Evolutionary conservation across 2,329 filamentous ascomycete species (phyloP).

Genomic region (Calonectria naviculata): DNA sequence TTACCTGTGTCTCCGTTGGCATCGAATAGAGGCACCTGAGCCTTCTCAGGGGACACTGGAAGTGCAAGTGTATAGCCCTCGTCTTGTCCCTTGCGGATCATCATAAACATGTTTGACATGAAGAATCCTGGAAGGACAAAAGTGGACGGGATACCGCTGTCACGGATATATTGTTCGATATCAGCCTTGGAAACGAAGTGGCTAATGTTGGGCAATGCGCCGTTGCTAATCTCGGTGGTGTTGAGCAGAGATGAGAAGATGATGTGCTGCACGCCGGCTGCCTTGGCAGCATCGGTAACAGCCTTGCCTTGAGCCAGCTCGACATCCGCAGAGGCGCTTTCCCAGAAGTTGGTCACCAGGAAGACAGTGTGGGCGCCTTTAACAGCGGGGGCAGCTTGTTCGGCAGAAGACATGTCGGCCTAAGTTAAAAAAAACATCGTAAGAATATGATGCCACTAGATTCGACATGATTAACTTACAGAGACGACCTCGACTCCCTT

Average conservation of each 20-base stretch:
- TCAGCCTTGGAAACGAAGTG: constrained; percentile 66
- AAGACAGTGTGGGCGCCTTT: constrained; percentile 56
- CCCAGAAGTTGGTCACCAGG: constrained; percentile 53
- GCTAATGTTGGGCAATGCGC: constrained; percentile 49
- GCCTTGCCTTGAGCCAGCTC: constrained; percentile 56
- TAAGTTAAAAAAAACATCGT: constrained; percentile 25
- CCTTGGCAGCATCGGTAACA: constrained; percentile 57
- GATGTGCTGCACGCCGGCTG: constrained; percentile 57
- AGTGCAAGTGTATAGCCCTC: constrained; percentile 41
- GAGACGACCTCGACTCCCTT: constrained; percentile 56
- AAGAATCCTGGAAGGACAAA: constrained; percentile 65
- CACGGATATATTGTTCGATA: constrained; percentile 66
- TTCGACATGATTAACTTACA: background rate
- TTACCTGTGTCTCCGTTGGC: constrained; percentile 52
- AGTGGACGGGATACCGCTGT: constrained; percentile 57
- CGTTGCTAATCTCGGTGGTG: constrained; percentile 49
- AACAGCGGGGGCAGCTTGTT: constrained; percentile 47
- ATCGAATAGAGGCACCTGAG: constrained; percentile 52
- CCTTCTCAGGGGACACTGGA: constrained; percentile 44
- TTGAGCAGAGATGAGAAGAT: constrained; percentile 59
- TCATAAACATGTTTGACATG: constrained; percentile 63
- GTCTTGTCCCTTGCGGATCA: constrained; percentile 43
- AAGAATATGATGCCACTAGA: background rate
- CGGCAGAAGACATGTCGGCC: constrained; percentile 51
- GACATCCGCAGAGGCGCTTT: constrained; percentile 45